These are phyloP conservation scores for Eucalyptus albens DNA, from an alignment of 345 rosid species.

Conservation along the genomic window DNA sequence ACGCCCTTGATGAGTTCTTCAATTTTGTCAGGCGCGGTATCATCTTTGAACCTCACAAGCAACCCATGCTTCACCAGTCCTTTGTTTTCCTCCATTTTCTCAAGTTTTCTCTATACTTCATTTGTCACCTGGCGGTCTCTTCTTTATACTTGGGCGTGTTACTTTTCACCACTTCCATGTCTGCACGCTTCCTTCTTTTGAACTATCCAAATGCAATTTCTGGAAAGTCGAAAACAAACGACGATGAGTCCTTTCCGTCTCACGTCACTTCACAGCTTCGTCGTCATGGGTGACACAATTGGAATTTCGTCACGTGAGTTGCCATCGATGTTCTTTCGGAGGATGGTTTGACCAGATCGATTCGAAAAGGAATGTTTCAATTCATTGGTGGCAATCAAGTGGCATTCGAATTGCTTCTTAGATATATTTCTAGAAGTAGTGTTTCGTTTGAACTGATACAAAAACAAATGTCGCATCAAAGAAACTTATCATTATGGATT, in stretches of 20 bases:
- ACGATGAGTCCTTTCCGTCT: background rate
- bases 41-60: constrained; percentile 68
- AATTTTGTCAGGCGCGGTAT: constrained; percentile 15
- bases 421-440: background rate
- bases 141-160: background rate
- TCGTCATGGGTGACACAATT: background rate
- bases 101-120: too few relatives aligned
- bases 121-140: too few relatives aligned
- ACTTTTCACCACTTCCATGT: background rate
- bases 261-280: background rate
- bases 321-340: background rate
- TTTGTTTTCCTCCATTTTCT: background rate
- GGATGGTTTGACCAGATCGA: background rate
- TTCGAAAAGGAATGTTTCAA: background rate
- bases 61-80: constrained; percentile 46
- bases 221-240: background rate
- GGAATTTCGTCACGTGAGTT: background rate
- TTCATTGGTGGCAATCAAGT: background rate
- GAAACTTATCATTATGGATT: too few relatives aligned
- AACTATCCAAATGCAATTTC: background rate
- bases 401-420: background rate
- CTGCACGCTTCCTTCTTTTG: background rate
- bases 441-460: background rate
- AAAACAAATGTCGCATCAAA: too few relatives aligned
- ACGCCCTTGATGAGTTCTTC: constrained; percentile 50